Conservation (phyloP, 164 flowering plant species). For the Tetracentron sinense region DNA sequence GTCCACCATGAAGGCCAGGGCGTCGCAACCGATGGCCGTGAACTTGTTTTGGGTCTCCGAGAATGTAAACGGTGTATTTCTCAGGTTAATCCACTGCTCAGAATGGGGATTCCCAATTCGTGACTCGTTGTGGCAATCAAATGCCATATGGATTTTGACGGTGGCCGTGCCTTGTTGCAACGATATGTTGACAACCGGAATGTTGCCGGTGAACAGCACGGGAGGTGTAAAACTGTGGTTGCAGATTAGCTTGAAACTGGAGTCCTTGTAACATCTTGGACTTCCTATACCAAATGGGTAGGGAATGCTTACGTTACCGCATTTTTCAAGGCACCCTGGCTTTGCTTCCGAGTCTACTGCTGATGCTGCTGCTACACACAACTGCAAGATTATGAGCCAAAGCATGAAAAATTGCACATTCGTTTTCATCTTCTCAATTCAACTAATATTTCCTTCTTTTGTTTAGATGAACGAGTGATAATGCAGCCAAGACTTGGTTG, state of each 20-base stretch:
- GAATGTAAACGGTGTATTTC: constrained; percentile 1
- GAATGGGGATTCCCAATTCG: not conserved
- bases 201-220: not conserved
- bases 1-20: not conserved
- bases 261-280: not conserved
- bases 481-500: no score
- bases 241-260: not conserved
- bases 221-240: not conserved
- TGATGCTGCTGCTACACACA: no score
- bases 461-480: no score
- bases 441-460: no score
- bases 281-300: not conserved
- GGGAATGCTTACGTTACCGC: not conserved
- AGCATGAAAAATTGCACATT: no score
- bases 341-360: no score
- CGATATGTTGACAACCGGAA: not conserved
- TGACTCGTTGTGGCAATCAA: not conserved
- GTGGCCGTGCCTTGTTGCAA: not conserved
- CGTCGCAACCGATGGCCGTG: constrained; percentile 11
- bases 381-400: no score
- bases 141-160: not conserved
- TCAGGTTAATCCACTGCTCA: not conserved
- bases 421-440: no score
- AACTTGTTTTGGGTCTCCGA: constrained; percentile 10
- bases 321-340: not conserved